Conservation (phyloP, 2,329 filamentous ascomycete genomes). For the Xylaria sp. region DNA sequence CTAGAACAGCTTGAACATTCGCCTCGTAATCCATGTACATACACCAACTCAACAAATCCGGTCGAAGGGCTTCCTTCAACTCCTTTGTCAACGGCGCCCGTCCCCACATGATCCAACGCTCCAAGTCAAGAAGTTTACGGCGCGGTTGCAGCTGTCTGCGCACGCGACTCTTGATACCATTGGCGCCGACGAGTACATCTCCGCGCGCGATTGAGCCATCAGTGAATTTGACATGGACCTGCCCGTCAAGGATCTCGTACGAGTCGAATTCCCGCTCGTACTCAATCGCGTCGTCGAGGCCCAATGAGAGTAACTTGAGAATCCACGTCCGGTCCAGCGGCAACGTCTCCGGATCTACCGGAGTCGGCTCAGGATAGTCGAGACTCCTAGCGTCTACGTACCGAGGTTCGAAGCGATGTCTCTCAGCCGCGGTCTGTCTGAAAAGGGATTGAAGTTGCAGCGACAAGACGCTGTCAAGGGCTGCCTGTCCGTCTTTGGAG, state of each 20-base stretch:
- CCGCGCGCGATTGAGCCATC: conserved; percentile 46
- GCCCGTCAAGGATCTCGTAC: conserved; percentile 40
- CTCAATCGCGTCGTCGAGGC: conserved; percentile 46
- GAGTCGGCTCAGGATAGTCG: conserved; percentile 38
- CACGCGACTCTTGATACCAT: conserved; percentile 48
- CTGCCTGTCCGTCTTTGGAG: conserved; percentile 43
- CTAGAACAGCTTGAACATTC: conserved; percentile 46
- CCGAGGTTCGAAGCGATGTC: conserved; percentile 41
- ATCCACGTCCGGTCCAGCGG: conserved; percentile 50
- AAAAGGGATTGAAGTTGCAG: conserved; percentile 41
- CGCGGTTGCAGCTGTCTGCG: conserved; percentile 48
- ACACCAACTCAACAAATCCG: conserved; percentile 48
- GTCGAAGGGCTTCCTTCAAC: conserved; percentile 35
- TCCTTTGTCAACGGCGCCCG: conserved; percentile 45
- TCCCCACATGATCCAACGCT: conserved; percentile 50
- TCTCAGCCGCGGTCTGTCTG: conserved; percentile 40
- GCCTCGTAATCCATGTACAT: conserved; percentile 47
- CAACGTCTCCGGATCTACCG: conserved; percentile 37
- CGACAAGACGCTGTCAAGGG: conserved; percentile 45
- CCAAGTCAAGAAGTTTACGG: conserved; percentile 47
- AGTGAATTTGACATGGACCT: conserved; percentile 42
- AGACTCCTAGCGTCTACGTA: conserved; percentile 46
- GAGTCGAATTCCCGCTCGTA: conserved; percentile 49
- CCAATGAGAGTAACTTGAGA: conserved; percentile 44
- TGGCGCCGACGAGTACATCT: conserved; percentile 48